These are phyloP conservation scores for Metschnikowia picachoensis DNA, from an alignment of 805 yeast species.

Conservation along the genomic window DNA sequence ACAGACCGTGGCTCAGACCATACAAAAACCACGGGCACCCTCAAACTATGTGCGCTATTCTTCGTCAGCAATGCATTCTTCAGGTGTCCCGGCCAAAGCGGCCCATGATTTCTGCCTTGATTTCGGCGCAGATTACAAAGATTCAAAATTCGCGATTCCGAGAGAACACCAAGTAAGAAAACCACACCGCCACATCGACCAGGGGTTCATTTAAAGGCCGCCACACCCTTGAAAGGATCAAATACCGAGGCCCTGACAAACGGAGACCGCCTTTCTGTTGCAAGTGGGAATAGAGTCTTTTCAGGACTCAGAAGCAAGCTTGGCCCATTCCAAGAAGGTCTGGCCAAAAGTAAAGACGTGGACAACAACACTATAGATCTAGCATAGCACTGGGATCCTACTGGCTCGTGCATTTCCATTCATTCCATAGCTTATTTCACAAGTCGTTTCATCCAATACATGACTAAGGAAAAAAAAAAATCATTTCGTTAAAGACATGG, in stretches of 20 bases:
- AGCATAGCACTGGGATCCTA: too few species aligned
- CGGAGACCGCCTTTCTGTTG: constrained; percentile 1
- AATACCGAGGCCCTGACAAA: not conserved
- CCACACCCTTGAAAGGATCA: too few species aligned
- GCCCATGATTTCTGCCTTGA: constrained; percentile 14
- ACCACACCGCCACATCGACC: not conserved
- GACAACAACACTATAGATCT: too few species aligned
- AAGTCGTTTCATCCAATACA: too few species aligned
- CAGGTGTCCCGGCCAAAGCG: not conserved
- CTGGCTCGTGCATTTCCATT: too few species aligned
- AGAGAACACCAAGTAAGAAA: constrained; percentile 1
- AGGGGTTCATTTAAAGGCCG: not conserved
- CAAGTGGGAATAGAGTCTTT: not conserved
- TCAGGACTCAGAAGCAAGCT: not conserved
- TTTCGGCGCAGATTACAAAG: constrained; percentile 18
- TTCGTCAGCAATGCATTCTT: not conserved
- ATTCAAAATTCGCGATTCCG: constrained; percentile 19
- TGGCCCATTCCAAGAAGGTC: not conserved
- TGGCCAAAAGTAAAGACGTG: not conserved
- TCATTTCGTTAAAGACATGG: too few species aligned
- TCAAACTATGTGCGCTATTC: not conserved
- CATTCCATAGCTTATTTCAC: too few species aligned
- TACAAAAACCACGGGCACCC: not conserved
- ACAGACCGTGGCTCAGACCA: not conserved
- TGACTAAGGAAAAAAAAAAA: too few species aligned